These are phyloP conservation scores for Penicillium glabrum DNA, from an alignment of 2,329 filamentous ascomycete genomes.

Conservation along the genomic window DNA sequence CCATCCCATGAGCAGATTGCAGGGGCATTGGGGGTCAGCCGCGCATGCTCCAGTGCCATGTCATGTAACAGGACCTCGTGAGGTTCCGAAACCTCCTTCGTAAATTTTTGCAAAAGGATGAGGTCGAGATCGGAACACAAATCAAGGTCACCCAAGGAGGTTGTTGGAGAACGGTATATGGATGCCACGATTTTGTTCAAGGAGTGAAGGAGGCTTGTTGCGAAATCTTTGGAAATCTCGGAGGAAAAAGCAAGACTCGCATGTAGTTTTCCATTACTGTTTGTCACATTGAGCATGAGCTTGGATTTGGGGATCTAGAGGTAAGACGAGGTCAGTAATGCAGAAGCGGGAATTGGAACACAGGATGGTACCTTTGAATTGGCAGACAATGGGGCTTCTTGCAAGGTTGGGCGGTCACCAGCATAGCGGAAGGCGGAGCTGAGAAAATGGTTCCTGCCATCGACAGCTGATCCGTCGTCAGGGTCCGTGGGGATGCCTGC, in stretches of 20 bases:
- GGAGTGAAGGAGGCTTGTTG: constrained; percentile 12
- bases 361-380: background rate
- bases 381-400: background rate
- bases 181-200: constrained; percentile 12
- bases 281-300: background rate
- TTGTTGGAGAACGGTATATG: background rate
- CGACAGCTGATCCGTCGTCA: background rate
- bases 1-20: constrained; percentile 22
- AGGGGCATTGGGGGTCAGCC: constrained; percentile 11
- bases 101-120: constrained; percentile 9
- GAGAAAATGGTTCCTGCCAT: background rate
- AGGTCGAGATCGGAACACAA: constrained; percentile 14
- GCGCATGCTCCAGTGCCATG: constrained; percentile 12
- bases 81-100: constrained; percentile 1
- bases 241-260: background rate
- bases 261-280: background rate
- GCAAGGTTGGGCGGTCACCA: background rate
- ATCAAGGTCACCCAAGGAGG: constrained; percentile 6
- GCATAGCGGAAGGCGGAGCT: background rate
- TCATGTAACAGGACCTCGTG: constrained; percentile 16
- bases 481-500: background rate
- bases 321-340: too few relatives aligned
- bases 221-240: background rate
- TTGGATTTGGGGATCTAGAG: background rate
- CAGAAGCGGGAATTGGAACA: too few relatives aligned